Percentiles rank a stretch among this genome's conserved stretches.
phyloP scores from a whole-genome alignment of 352 stramenopile species.

The Phytophthora rubi region DNA sequence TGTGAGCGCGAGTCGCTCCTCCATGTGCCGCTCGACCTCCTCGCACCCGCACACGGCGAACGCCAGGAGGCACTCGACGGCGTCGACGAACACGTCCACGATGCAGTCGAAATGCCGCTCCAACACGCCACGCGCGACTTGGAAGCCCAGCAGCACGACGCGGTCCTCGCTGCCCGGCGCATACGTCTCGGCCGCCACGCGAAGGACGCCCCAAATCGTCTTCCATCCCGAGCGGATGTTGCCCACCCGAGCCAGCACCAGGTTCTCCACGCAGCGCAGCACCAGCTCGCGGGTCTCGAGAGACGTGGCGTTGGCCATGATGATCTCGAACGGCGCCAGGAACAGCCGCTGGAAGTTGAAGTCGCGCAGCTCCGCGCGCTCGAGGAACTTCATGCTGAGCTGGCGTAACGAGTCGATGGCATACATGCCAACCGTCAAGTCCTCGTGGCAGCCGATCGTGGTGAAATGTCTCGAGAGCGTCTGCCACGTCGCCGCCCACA shows the following conservation, averaged over 20 bases:
- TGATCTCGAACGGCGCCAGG: conserved; percentile 96
- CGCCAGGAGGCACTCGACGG: conserved; percentile 79
- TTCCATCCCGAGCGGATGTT: conserved; percentile 95
- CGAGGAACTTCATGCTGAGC: conserved; percentile 99
- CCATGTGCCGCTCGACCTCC: conserved; percentile 57
- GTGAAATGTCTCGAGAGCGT: conserved; percentile 98
- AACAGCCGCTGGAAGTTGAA: conserved; percentile 99
- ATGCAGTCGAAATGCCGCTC: conserved; percentile 77
- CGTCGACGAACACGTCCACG: conserved; percentile 82
- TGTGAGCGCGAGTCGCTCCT: conserved; percentile 63
- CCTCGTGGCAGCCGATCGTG: conserved; percentile 96
- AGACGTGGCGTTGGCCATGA: conserved; percentile 88
- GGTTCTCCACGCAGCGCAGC: conserved; percentile 91
- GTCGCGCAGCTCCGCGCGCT: conserved; percentile 97
- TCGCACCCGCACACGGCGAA: conserved; percentile 82
- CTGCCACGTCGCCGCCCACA: conserved; percentile 98
- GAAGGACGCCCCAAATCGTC: conserved; percentile 93
- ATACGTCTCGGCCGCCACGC: conserved; percentile 87
- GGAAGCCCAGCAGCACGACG: conserved; percentile 84
- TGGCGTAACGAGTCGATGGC: conserved; percentile 99
- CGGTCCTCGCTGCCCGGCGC: conserved; percentile 74
- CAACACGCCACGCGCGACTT: conserved; percentile 90
- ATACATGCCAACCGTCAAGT: conserved; percentile 98
- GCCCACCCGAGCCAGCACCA: conserved; percentile 87
- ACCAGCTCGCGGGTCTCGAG: conserved; percentile 92